A percentile compares a stretch with the other conserved stretches of the same genome.
These are phyloP conservation scores for Dendrocalamus sinicus DNA, from an alignment of 176 grass and related monocot genomes.

Conservation along the genomic window DNA sequence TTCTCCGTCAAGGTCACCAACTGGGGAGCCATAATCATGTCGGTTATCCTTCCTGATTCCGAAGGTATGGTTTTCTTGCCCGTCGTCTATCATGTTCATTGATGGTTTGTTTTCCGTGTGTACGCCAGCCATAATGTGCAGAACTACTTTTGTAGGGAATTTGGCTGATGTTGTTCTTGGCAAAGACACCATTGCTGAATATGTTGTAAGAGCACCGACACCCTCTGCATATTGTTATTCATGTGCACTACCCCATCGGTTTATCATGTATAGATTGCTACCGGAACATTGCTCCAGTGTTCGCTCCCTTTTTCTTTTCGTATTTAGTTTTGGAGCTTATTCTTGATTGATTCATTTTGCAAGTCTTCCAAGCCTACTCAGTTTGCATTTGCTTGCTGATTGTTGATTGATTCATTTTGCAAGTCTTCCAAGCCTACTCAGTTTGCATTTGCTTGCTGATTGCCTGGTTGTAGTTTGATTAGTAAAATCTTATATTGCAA, in stretches of 20 bases:
- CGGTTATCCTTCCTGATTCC: conserved; percentile 70
- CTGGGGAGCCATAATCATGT: conserved; percentile 71
- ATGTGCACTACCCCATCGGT: background rate
- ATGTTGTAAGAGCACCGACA: conserved; percentile 63
- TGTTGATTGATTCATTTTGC: background rate
- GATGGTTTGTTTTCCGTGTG: background rate
- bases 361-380: background rate
- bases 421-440: background rate
- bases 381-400: background rate
- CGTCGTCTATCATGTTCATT: background rate
- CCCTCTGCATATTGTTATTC: background rate
- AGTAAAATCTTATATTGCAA: background rate
- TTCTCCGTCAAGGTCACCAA: conserved; percentile 85
- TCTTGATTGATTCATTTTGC: background rate
- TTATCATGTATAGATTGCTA: background rate
- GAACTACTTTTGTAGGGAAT: conserved; percentile 54
- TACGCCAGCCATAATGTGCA: background rate
- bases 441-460: background rate
- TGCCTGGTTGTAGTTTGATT: background rate
- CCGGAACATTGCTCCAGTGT: background rate
- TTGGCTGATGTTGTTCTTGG: conserved; percentile 83
- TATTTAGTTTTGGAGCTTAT: background rate
- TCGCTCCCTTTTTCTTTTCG: background rate
- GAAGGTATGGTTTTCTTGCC: conserved; percentile 44
- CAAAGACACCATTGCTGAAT: conserved; percentile 70